Evolutionary conservation across 2,329 filamentous ascomycete genomes (phyloP).

Genomic region (Cercospora sesami): DNA sequence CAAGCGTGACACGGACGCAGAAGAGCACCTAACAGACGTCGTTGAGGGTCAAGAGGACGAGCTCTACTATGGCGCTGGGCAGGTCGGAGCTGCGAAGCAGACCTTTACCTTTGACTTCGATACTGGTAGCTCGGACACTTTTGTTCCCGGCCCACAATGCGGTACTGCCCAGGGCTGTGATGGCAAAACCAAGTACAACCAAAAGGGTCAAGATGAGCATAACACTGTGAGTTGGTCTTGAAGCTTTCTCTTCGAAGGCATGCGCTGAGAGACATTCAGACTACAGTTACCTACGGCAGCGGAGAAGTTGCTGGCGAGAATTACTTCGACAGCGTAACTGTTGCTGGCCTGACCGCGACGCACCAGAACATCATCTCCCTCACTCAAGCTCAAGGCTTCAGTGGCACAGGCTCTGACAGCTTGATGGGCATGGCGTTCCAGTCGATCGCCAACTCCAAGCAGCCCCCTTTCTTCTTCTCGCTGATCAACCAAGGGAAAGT

Average conservation of each 20-base stretch:
- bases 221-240: conserved; percentile 16
- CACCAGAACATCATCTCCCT: conserved; percentile 33
- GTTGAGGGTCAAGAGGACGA: conserved; percentile 20
- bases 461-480: conserved; percentile 32
- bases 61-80: conserved; percentile 25
- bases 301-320: conserved; percentile 31
- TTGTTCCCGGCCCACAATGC: conserved; percentile 31
- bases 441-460: conserved; percentile 25
- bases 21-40: conserved; percentile 25
- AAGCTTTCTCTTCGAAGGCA: not conserved
- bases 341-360: conserved; percentile 29
- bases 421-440: conserved; percentile 31
- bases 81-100: conserved; percentile 22
- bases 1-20: conserved; percentile 22
- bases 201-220: conserved; percentile 25
- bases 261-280: conserved; percentile 16
- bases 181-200: conserved; percentile 28
- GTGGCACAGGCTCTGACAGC: conserved; percentile 25
- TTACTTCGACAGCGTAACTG: conserved; percentile 31
- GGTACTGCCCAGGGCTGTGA: conserved; percentile 27
- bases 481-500: conserved; percentile 30
- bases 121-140: conserved; percentile 29
- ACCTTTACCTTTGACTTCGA: conserved; percentile 32
- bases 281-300: conserved; percentile 31
- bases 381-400: conserved; percentile 31